Base-by-base conservation (phyloP, 2,329 filamentous ascomycete genomes). In the Lasiodiplodia theobromae region DNA sequence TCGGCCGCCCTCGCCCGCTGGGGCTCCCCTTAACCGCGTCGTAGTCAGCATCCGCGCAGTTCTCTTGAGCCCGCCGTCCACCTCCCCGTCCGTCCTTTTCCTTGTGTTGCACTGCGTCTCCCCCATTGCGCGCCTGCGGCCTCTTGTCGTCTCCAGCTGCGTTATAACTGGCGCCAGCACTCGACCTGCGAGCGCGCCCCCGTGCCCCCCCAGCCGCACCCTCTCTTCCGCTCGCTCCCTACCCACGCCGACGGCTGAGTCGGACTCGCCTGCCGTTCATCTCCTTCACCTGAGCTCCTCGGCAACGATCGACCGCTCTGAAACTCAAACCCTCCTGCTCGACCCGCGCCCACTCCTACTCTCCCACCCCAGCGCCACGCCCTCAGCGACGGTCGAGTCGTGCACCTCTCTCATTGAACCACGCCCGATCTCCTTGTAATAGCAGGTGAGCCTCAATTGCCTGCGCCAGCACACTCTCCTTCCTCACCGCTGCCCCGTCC, bases 371-470 rank as follows among this genome's bases (percentile, higher is more conserved):
- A 58, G 65, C 65, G 53, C 60, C 47, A 52, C 58, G 60, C 44
- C 31, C 47, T 16, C 49, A 28, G 31, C 54, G 66, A 53, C 66
- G 34, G 40, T 53, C 28, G 66, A 58, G 53, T 67, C 65, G 66
- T 68, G 53, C 44, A 68, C 31, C 56, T 68, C 66, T 28, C 66
- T 62, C 66, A 68, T 58, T 62, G 53, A 54, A 53, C 37, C 49
- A 31, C 49, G 49, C 34, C 37, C 51, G 63, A 63, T 65, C 21
- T 56, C 52, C 49, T 70, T 71, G 57, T 69, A 69, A 69, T 69
- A 68, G 44, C 53, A 66, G 73, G 77, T 79, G 74, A 75, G 77
- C 74, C 53, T 68, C 70, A 53, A 63, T 68, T 57, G 54, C 65
- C 11, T 49, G 47, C 44, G n/a, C 54, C 31, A 16, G 49, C 63